Evolutionary conservation across 139 green algal genomes (phyloP).

Genomic region (Chlamydomonas asymmetrica): DNA sequence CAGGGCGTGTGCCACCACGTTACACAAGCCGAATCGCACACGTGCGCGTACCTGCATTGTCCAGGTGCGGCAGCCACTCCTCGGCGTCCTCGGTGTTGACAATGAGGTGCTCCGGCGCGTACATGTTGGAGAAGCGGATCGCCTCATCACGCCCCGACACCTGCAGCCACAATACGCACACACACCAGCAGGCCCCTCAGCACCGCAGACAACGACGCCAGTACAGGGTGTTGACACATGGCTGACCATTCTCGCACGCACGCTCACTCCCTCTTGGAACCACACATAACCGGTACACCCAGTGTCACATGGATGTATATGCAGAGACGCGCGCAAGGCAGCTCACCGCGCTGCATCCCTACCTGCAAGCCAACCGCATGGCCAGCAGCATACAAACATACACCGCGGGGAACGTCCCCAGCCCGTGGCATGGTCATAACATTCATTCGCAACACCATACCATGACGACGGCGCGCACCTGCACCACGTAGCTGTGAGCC

Average conservation of each 20-base stretch:
- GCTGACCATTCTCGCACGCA: neutral
- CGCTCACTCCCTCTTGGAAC: no score
- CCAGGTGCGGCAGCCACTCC: constrained; percentile 78
- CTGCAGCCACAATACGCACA: constrained; percentile 29
- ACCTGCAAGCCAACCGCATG: no score
- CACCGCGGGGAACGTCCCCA: no score
- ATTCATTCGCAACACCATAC: no score
- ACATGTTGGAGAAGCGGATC: constrained; percentile 86
- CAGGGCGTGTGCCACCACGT: neutral
- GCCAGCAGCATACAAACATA: no score
- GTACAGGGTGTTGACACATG: no score
- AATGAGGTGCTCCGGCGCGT: constrained; percentile 98
- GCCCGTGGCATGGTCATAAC: no score
- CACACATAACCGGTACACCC: no score
- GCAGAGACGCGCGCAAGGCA: no score
- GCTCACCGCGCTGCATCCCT: neutral
- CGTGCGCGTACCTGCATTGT: constrained; percentile 70
- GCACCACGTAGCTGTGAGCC: constrained; percentile 81
- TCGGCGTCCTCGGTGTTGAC: constrained; percentile 91
- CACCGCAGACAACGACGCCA: no score
- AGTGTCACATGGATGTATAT: no score
- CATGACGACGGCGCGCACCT: constrained; percentile 56
- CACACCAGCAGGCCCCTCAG: neutral
- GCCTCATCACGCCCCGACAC: constrained; percentile 71
- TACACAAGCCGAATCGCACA: neutral